Evolutionary conservation across 768 basidiomycete species (phyloP).

Genomic region (Mycena amicta): DNA sequence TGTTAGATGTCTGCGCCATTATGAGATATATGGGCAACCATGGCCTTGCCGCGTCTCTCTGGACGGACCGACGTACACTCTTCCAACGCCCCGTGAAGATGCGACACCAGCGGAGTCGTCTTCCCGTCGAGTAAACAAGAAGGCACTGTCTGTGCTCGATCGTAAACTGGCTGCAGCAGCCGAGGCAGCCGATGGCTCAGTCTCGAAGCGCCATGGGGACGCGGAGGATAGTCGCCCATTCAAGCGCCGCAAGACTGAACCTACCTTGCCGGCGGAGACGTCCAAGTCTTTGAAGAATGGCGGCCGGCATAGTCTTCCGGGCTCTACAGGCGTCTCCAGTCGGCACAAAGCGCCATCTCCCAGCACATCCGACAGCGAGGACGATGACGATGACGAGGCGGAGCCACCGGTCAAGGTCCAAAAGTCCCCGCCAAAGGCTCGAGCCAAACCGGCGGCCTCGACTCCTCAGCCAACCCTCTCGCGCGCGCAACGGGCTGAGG

Average conservation of each 20-base stretch:
- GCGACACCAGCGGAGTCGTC: conserved; percentile 48
- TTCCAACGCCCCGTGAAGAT: conserved; percentile 55
- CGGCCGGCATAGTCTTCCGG: conserved; percentile 15
- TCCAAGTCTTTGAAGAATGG: conserved; percentile 21
- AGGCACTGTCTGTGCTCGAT: conserved; percentile 52
- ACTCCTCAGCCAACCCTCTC: conserved; percentile 27
- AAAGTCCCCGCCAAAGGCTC: conserved; percentile 6
- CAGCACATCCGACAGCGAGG: conserved; percentile 1
- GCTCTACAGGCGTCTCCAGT: conserved; percentile 1
- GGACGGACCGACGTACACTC: conserved; percentile 43
- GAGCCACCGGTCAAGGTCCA: conserved; percentile 3
- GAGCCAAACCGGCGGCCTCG: conserved; percentile 9
- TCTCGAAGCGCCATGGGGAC: conserved; percentile 30
- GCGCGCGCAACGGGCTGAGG: conserved; percentile 43
- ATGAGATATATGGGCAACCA: conserved; percentile 68
- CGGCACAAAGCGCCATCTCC: conserved; percentile 10
- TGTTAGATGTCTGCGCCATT: conserved; percentile 75
- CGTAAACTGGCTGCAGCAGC: conserved; percentile 52
- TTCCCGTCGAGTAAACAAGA: conserved; percentile 53
- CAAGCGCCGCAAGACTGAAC: conserved; percentile 56
- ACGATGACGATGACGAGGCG: conserved; percentile 8
- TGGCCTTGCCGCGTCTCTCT: conserved; percentile 71
- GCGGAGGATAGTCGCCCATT: conserved; percentile 38
- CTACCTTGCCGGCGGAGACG: conserved; percentile 29
- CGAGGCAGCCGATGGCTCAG: conserved; percentile 36